phyloP scores from a whole-genome alignment of 2,329 filamentous ascomycete genomes.

The Fusarium sororula region DNA sequence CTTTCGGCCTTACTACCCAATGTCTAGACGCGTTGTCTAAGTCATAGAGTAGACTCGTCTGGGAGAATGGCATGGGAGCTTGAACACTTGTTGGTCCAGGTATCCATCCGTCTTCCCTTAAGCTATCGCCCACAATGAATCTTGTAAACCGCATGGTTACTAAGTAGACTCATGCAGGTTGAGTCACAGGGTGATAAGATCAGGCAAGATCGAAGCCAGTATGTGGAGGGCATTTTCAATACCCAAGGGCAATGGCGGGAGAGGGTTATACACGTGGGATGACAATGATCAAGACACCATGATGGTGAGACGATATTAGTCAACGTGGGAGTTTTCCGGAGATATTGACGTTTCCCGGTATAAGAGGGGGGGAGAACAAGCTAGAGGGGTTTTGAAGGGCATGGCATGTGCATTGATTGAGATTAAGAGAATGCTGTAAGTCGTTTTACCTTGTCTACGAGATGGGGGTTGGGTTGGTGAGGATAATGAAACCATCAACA shows the following conservation, averaged over 20 bases:
- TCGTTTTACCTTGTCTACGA: constrained; percentile 16
- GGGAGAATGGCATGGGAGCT: not conserved
- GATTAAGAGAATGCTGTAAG: not conserved
- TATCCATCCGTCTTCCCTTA: not conserved
- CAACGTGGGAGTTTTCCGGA: not conserved
- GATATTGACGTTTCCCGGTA: not conserved
- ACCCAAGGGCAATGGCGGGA: not conserved
- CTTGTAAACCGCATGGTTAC: constrained; percentile 4
- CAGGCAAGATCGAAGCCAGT: not conserved
- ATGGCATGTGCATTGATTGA: not conserved
- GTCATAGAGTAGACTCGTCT: not conserved
- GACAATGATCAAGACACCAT: constrained; percentile 14
- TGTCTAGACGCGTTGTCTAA: not conserved
- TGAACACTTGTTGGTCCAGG: not conserved
- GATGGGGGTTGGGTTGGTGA: not conserved
- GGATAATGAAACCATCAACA: not conserved
- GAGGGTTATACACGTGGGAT: constrained; percentile 7
- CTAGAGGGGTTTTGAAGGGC: not conserved
- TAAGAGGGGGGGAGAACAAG: not conserved
- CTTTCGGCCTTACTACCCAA: not conserved
- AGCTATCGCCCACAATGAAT: not conserved
- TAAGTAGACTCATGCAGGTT: not conserved
- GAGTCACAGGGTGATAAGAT: not conserved
- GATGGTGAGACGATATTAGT: constrained; percentile 7
- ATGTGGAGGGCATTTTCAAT: constrained; percentile 1